Base-by-base conservation (phyloP, 805 yeast genomes). In the Pichia nakasei region DNA sequence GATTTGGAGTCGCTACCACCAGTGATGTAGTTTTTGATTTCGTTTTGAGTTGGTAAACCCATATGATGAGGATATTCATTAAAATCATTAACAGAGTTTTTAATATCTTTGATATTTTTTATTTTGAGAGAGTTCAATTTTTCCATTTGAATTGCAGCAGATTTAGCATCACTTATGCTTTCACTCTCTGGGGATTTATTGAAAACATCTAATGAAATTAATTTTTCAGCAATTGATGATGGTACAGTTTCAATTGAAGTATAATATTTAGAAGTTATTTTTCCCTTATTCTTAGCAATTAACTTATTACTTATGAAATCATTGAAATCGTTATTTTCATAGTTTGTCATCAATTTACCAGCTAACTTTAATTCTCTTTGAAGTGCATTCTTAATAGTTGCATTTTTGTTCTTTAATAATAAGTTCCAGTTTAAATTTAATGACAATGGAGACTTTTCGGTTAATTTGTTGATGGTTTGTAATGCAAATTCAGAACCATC, bases 31-130 rank as follows among this genome's bases (percentile, higher is more conserved):
- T 35, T 35, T 19, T 73, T 74, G 45, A 91, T 70, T 47, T 78
- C 83, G 32, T 59, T 49, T 62, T 84, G 86, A 12, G 76, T 68
- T 41, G 97, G 97, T 52, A 93, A 70, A 26, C 95, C 96, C 72
- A 78, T 82, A 4, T 51, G 50, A 55, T 75, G 76, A 32, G 88
- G 87, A 51, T 76, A 76, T 19, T 59, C 50, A 35, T 57, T 58
- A 59, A 56, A 64, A 41, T 62, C 52, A 31, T 69, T 57, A 38
- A 69, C 66, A 17, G 35, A 32, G 39, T 71, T 59, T 36, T 66
- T 47, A 5, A 45, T 47, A 35, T 51, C 45, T 9, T 50, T 68
- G 44, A 67, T 63, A 38, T 58, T 56, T 12, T 66, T 53, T 49
- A 74, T 65, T 46, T 67, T 63, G 12, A 75, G 67, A 9, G 51